Conservation (phyloP, 768 basidiomycete species). For the Auricularia auricula-judae region DNA sequence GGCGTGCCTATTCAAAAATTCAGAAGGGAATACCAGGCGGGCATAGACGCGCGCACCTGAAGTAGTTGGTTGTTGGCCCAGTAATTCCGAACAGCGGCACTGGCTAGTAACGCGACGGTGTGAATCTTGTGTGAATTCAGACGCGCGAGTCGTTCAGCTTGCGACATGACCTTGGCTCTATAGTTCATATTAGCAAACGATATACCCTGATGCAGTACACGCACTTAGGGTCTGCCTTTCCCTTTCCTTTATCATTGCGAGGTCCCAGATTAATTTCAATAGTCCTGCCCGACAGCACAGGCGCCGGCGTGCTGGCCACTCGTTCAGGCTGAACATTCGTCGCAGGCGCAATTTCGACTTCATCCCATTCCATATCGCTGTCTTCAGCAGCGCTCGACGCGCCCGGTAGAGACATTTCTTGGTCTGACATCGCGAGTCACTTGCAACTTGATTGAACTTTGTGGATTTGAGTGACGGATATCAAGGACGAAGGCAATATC, state of each 20-base stretch:
- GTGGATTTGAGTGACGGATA: no score
- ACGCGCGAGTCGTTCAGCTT: constrained; percentile 61
- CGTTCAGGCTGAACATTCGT: neutral
- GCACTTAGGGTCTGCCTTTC: constrained; percentile 20
- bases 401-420: neutral
- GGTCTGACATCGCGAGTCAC: neutral
- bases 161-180: constrained; percentile 33
- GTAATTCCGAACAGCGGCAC: constrained; percentile 62
- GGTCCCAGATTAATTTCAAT: constrained; percentile 57
- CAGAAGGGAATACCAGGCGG: constrained; percentile 3
- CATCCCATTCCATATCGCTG: constrained; percentile 67
- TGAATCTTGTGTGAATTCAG: constrained; percentile 86
- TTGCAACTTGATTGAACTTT: no score
- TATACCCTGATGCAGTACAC: constrained; percentile 1
- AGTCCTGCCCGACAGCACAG: constrained; percentile 28
- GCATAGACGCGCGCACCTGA: constrained; percentile 43
- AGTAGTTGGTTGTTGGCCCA: constrained; percentile 78
- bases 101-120: constrained; percentile 67
- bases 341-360: constrained; percentile 46
- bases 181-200: constrained; percentile 26
- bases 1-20: constrained; percentile 51
- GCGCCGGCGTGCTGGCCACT: constrained; percentile 4
- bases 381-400: neutral
- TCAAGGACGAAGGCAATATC: no score
- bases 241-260: constrained; percentile 21